Conservation (phyloP, 148 eudicot genomes). For the Camellia japonica region DNA sequence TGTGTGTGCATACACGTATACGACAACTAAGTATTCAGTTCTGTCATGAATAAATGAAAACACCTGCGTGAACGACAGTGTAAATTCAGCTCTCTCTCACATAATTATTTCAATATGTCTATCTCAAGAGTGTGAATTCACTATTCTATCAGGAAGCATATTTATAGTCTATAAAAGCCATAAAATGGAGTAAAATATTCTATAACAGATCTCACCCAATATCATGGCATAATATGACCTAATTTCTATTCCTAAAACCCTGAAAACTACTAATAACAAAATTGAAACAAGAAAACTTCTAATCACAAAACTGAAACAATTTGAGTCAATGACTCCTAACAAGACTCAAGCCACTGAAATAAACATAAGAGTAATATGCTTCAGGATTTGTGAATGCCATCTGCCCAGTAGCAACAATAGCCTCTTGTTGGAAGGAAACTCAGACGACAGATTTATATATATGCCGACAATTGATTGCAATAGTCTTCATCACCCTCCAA, state of each 20-base stretch:
- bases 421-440: not conserved
- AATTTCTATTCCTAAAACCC: not conserved
- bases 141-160: not conserved
- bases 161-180: not conserved
- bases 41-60: not conserved
- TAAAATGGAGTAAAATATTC: not conserved
- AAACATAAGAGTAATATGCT: not conserved
- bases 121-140: no score
- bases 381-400: not conserved
- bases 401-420: not conserved
- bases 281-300: not conserved
- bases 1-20: no score
- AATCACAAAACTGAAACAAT: not conserved
- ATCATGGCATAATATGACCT: not conserved
- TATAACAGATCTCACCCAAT: slow-evolving; percentile 2
- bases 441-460: not conserved
- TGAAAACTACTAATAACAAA: not conserved
- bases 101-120: no score
- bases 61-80: no score
- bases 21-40: not conserved
- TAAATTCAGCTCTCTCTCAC: no score
- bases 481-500: not conserved
- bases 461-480: no score
- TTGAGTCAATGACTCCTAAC: not conserved
- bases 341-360: not conserved